Evolutionary conservation across 352 stramenopile species (phyloP).

Genomic region (Globisporangium cederbergense): DNA sequence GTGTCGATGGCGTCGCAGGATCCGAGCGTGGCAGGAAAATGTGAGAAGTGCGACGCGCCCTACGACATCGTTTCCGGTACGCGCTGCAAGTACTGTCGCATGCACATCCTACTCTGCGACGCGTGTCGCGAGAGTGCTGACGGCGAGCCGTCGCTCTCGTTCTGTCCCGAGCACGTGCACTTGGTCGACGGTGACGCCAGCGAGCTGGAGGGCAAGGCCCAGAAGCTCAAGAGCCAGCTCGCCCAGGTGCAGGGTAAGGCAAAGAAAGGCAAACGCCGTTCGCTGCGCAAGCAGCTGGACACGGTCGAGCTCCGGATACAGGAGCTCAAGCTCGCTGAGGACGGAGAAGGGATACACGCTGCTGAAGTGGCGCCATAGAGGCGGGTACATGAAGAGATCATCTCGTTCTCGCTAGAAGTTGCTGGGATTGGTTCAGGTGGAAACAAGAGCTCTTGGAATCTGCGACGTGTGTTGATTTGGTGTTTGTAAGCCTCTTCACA

Average conservation of each 20-base stretch:
- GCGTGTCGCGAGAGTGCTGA: constrained; percentile 32
- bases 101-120: constrained; percentile 74
- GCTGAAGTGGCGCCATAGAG: neutral
- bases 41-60: constrained; percentile 47
- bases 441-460: neutral
- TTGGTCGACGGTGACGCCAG: constrained; percentile 40
- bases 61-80: constrained; percentile 64
- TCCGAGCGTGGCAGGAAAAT: constrained; percentile 56
- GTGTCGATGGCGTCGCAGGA: constrained; percentile 62
- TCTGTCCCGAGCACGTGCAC: constrained; percentile 56
- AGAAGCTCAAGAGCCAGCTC: constrained; percentile 32
- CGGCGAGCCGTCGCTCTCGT: constrained; percentile 28
- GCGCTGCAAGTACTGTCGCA: constrained; percentile 75
- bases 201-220: constrained; percentile 31
- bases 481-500: neutral
- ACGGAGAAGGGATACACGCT: neutral
- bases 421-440: neutral
- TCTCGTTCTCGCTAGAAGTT: too few relatives aligned
- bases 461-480: neutral
- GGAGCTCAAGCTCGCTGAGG: constrained; percentile 15
- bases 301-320: constrained; percentile 65
- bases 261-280: constrained; percentile 69
- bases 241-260: constrained; percentile 32
- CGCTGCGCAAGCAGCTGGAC: constrained; percentile 79
- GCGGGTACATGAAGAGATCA: neutral